phyloP scores from a whole-genome alignment of 2,329 filamentous ascomycete species.

The Colletotrichum australisinense region DNA sequence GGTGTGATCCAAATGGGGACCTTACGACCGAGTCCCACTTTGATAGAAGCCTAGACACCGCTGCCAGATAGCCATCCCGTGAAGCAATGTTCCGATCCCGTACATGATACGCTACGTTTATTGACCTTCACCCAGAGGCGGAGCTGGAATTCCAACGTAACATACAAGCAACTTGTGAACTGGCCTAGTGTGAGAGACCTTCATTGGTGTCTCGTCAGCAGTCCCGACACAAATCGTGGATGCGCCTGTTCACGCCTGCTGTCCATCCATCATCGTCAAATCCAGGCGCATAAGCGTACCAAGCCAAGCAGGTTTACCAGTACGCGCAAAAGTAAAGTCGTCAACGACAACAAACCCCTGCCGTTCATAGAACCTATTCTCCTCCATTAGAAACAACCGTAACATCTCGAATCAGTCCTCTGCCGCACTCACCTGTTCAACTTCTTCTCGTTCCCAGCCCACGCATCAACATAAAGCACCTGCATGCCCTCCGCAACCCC shows the following conservation, averaged over 20 bases:
- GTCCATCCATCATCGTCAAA: background rate
- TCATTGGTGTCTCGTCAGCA: background rate
- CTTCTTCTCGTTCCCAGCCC: constrained; percentile 40
- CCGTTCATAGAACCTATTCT: background rate
- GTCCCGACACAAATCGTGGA: background rate
- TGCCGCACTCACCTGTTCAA: constrained; percentile 30
- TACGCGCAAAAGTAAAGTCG: background rate
- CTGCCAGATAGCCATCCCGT: too few relatives aligned
- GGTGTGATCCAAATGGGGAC: too few relatives aligned
- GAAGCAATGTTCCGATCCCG: background rate
- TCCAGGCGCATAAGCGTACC: background rate
- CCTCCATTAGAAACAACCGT: background rate
- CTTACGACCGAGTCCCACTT: too few relatives aligned
- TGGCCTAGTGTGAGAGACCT: background rate
- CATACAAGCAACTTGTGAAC: background rate
- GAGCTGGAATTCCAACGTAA: background rate
- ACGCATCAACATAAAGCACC: constrained; percentile 43
- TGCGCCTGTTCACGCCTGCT: background rate
- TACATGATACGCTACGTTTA: background rate
- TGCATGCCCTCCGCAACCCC: constrained; percentile 22
- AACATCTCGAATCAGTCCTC: background rate
- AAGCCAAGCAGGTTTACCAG: background rate
- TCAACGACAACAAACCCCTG: background rate
- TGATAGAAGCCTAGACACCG: too few relatives aligned
- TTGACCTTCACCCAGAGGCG: background rate